Percentiles rank a stretch among this genome's conserved stretches.
Evolutionary conservation across 2,329 filamentous ascomycete genomes (phyloP).

Genomic region (Lizonia empirigonia): DNA sequence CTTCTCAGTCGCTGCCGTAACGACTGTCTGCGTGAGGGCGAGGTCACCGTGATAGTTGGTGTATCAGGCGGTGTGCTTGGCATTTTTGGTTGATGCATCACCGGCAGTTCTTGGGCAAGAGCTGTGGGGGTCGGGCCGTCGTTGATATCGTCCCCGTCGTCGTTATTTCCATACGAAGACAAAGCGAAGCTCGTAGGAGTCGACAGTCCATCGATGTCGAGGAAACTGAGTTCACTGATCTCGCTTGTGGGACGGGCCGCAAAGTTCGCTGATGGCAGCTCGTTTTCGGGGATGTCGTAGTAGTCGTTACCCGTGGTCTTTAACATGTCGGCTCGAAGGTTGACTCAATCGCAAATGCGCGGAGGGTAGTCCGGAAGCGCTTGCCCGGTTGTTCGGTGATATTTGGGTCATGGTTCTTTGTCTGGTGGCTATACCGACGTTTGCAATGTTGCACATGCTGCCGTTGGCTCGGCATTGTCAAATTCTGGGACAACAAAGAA

Average conservation of each 20-base stretch:
- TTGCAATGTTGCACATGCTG: slow-evolving; percentile 10
- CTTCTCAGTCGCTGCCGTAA: slow-evolving; percentile 2
- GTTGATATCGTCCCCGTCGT: slow-evolving; percentile 23
- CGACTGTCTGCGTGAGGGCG: slow-evolving; percentile 9
- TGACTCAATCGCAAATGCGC: slow-evolving; percentile 8
- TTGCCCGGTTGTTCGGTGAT: slow-evolving; percentile 5
- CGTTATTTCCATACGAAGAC: slow-evolving; percentile 6
- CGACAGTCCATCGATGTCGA: slow-evolving; percentile 17
- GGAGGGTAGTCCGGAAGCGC: slow-evolving; percentile 11
- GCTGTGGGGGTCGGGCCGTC: slow-evolving; percentile 11
- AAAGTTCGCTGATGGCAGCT: slow-evolving; percentile 32
- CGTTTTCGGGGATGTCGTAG: slow-evolving; percentile 29
- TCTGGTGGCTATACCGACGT: not conserved
- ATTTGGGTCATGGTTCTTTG: slow-evolving; percentile 14
- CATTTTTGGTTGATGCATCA: slow-evolving; percentile 7
- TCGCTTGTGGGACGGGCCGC: slow-evolving; percentile 31
- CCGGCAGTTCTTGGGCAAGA: slow-evolving; percentile 2
- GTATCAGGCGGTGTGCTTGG: slow-evolving; percentile 9
- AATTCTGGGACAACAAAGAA: slow-evolving; percentile 10
- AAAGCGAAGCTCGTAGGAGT: slow-evolving; percentile 13
- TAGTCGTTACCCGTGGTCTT: slow-evolving; percentile 22
- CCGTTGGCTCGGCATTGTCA: slow-evolving; percentile 11
- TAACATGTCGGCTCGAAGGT: slow-evolving; percentile 7
- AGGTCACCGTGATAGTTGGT: slow-evolving; percentile 14
- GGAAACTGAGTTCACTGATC: slow-evolving; percentile 25